Conservation (phyloP, 176 grass and related monocot species). For the Rhynchospora tenuis region DNA sequence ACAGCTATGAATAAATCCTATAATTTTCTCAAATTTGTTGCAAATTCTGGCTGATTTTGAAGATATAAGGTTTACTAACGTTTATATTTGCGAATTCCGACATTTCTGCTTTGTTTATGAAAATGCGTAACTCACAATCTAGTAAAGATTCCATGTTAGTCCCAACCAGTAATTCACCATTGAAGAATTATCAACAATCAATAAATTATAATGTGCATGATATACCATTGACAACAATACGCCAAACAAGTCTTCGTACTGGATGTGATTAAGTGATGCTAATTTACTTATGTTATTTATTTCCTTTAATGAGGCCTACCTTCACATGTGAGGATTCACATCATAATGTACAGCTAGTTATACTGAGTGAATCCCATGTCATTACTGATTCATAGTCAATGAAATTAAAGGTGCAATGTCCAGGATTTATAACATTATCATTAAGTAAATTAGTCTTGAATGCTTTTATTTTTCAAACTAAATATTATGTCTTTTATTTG, state of each 20-base stretch:
- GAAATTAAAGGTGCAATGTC: not conserved
- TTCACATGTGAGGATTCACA: not conserved
- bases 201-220: not conserved
- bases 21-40: not conserved
- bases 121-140: not conserved
- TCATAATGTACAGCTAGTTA: not conserved
- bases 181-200: not conserved
- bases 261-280: not conserved
- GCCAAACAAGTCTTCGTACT: no score
- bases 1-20: not conserved
- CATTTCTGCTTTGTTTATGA: not conserved
- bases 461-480: not conserved
- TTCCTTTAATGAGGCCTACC: not conserved
- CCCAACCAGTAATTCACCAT: not conserved
- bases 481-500: not conserved
- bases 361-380: not conserved
- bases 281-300: not conserved
- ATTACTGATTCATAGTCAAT: not conserved
- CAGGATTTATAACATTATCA: not conserved
- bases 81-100: not conserved
- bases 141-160: not conserved
- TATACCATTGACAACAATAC: not conserved
- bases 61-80: not conserved
- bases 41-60: not conserved
- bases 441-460: not conserved